Evolutionary conservation across 139 green algal genomes (phyloP), one percentile per base, ranked within the genome.

Genomic region (Ettlia oleoabundans): DNA sequence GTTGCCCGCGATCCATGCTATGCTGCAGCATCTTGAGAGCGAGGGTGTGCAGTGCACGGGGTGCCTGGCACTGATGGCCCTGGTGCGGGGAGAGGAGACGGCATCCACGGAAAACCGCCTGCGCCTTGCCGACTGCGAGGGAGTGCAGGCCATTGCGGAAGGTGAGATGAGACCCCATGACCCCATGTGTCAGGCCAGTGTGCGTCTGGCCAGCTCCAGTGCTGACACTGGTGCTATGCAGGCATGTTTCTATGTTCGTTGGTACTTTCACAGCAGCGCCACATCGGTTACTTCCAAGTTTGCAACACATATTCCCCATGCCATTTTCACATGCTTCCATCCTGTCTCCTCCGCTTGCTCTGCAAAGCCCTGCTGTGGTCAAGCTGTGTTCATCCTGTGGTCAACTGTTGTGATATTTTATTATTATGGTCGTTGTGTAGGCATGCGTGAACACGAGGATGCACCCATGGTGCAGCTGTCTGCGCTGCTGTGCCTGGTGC

Each of bases 381-480:
- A n/a, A n/a, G n/a, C n/a, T n/a, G n/a, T n/a, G n/a, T n/a, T n/a
- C n/a, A n/a, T n/a, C n/a, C n/a, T n/a, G n/a, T n/a, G n/a, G n/a
- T n/a, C n/a, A n/a, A 58, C 40, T 1, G 0, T 26, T n/a, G 22
- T 41, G 19, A 41, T 21, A 10, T 38, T 1, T n/a, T 19, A 58
- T 15, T 58, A 15, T 58, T 24, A 10, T 58, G 47, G 13, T 15
- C 47, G 47, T 58, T 10, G 18, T 22, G 73, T 52, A 80, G 73
- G 51, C 73, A 80, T 81, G 91, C 85, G 4, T 78, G 88, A 66
- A 83, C 89, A 86, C 77, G 28, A 30, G 24, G 42, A 69, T 33
- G 75, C 85, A 26, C 37, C 85, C 53, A 93, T 92, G 83, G 90
- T 93, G 41, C 90, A 94, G 89, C 87, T 94, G 65, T 91, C 86